Percentiles rank a stretch among this genome's conserved stretches.
These are phyloP conservation scores for Lodderomyces elongisporus DNA, from an alignment of 1,139 yeast genomes.

Conservation along the genomic window DNA sequence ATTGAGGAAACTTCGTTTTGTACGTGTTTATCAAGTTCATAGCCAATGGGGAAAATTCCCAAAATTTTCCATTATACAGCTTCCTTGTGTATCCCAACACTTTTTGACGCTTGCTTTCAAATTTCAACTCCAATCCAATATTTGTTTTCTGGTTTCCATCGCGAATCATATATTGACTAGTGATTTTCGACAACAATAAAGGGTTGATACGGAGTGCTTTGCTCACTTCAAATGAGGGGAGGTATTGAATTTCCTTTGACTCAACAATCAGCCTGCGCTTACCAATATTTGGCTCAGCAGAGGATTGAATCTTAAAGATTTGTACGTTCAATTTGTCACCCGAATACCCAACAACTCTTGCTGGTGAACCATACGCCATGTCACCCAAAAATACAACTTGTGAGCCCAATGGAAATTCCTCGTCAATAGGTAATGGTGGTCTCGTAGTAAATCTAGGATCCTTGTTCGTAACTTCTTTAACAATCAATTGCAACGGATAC, in stretches of 20 bases:
- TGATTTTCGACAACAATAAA: constrained; percentile 67
- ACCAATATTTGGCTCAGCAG: constrained; percentile 62
- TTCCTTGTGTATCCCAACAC: constrained; percentile 83
- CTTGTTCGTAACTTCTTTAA: constrained; percentile 65
- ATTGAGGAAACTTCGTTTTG: constrained; percentile 52
- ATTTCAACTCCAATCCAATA: constrained; percentile 81
- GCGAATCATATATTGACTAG: constrained; percentile 65
- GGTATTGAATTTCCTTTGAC: constrained; percentile 50
- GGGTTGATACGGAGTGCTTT: constrained; percentile 55
- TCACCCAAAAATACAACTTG: constrained; percentile 83
- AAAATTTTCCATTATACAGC: constrained; percentile 47
- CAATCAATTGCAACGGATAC: constrained; percentile 75
- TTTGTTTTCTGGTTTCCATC: constrained; percentile 52
- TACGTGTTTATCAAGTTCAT: constrained; percentile 62
- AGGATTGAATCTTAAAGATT: constrained; percentile 44
- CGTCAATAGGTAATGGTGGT: constrained; percentile 70
- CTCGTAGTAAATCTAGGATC: constrained; percentile 73
- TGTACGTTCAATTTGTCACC: constrained; percentile 50
- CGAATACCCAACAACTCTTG: constrained; percentile 62
- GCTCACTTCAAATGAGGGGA: constrained; percentile 64
- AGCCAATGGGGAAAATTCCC: constrained; percentile 85
- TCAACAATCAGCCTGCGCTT: constrained; percentile 55
- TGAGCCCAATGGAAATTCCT: constrained; percentile 74
- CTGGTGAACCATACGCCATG: constrained; percentile 84
- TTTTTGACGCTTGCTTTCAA: constrained; percentile 72